These are phyloP conservation scores for Symbiotaphrina buchneri DNA, from an alignment of 495 filamentous ascomycete genomes.

Conservation along the genomic window DNA sequence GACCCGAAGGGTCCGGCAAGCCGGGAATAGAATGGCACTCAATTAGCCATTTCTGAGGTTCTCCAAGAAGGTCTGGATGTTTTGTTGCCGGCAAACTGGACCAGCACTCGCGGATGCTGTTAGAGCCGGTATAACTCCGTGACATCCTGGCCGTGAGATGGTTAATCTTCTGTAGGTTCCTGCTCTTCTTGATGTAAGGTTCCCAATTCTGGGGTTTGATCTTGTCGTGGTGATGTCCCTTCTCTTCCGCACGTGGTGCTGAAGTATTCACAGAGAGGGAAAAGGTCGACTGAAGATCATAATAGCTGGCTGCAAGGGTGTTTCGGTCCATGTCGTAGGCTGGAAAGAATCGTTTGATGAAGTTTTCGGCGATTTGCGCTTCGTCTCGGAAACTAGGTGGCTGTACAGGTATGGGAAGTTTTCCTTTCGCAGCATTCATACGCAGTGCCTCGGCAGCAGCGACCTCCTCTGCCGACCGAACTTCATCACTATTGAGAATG, in stretches of 20 bases:
- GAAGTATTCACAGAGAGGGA: conserved; percentile 49
- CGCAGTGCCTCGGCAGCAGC: conserved; percentile 16
- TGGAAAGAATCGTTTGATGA: conserved; percentile 50
- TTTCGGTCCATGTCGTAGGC: conserved; percentile 53
- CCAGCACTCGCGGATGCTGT: conserved; percentile 48
- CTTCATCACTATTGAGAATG: conserved; percentile 43
- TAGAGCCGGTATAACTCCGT: conserved; percentile 38
- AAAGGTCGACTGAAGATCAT: conserved; percentile 59
- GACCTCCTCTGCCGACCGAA: conserved; percentile 46
- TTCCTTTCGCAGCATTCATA: conserved; percentile 15
- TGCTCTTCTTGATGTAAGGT: conserved; percentile 52
- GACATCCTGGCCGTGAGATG: conserved; percentile 32
- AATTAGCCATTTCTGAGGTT: conserved; percentile 49
- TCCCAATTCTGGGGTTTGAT: conserved; percentile 29
- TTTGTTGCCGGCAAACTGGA: conserved; percentile 44
- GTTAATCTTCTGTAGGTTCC: conserved; percentile 54
- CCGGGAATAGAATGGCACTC: conserved; percentile 61
- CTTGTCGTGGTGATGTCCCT: not conserved
- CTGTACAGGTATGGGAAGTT: conserved; percentile 42
- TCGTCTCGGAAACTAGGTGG: conserved; percentile 56
- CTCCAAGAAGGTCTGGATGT: conserved; percentile 41
- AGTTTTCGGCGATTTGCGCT: conserved; percentile 46
- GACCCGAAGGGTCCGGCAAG: conserved; percentile 45
- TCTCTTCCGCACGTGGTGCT: conserved; percentile 22
- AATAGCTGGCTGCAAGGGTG: conserved; percentile 37